phyloP scores from a whole-genome alignment of 2,329 filamentous ascomycete genomes.

The Xylariaceae sp. region DNA sequence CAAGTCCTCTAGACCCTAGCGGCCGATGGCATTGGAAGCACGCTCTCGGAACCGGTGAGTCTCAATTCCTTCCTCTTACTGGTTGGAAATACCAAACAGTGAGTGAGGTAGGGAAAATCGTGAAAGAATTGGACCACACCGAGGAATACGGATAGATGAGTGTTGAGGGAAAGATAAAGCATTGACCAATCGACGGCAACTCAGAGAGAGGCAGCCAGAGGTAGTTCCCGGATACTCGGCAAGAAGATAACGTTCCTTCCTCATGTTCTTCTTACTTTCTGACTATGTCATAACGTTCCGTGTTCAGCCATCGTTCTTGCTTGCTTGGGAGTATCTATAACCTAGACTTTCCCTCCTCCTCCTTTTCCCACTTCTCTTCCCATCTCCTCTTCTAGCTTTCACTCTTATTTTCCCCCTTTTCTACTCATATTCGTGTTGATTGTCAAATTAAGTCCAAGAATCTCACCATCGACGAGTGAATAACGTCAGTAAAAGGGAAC shows the following conservation, averaged over 20 bases:
- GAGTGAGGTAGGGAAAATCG: not conserved
- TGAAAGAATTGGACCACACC: not conserved
- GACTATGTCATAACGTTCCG: not conserved
- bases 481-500: not conserved
- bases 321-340: not conserved
- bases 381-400: not conserved
- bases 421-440: not conserved
- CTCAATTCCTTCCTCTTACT: not conserved
- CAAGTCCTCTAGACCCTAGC: not conserved
- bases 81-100: not conserved
- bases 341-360: not conserved
- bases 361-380: no score
- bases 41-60: not conserved
- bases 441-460: not conserved
- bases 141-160: not conserved
- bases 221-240: not conserved
- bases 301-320: not conserved
- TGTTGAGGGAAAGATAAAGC: not conserved
- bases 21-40: not conserved
- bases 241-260: not conserved
- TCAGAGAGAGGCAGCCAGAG: not conserved
- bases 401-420: not conserved
- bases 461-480: not conserved
- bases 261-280: no score
- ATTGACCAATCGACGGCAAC: not conserved